These are phyloP conservation scores for Zygotorulaspora danielsina DNA, from an alignment of 805 yeast genomes.

Conservation along the genomic window DNA sequence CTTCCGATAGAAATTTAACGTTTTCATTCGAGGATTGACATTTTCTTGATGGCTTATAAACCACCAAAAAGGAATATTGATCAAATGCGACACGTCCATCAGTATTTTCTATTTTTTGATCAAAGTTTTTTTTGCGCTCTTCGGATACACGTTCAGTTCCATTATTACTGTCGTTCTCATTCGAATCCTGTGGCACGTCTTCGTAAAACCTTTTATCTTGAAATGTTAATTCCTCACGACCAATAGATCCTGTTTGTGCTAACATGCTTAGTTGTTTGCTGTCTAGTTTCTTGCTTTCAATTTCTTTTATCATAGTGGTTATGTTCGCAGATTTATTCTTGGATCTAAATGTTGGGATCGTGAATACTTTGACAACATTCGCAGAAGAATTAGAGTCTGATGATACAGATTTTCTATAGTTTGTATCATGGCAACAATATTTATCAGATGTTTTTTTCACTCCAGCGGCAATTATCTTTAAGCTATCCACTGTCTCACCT, in stretches of 20 bases:
- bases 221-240: slow-evolving; percentile 9
- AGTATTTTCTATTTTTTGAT: neutral
- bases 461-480: neutral
- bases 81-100: slow-evolving; percentile 27
- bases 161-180: neutral
- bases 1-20: neutral
- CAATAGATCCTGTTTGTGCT: slow-evolving; percentile 7
- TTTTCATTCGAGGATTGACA: slow-evolving; percentile 7
- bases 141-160: neutral
- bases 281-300: slow-evolving; percentile 19
- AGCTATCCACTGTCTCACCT: neutral
- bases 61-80: slow-evolving; percentile 25
- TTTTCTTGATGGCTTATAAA: slow-evolving; percentile 28
- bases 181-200: slow-evolving; percentile 5
- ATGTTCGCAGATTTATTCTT: slow-evolving; percentile 13
- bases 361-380: slow-evolving; percentile 15
- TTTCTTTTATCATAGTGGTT: slow-evolving; percentile 17
- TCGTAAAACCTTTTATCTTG: slow-evolving; percentile 23
- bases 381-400: slow-evolving; percentile 4
- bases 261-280: slow-evolving; percentile 14
- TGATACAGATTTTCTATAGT: neutral
- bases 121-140: neutral
- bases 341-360: slow-evolving; percentile 44
- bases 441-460: neutral
- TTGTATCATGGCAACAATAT: neutral